Evolutionary conservation across 345 rosid species (phyloP).

Genomic region (Mallotus nudiflorus): DNA sequence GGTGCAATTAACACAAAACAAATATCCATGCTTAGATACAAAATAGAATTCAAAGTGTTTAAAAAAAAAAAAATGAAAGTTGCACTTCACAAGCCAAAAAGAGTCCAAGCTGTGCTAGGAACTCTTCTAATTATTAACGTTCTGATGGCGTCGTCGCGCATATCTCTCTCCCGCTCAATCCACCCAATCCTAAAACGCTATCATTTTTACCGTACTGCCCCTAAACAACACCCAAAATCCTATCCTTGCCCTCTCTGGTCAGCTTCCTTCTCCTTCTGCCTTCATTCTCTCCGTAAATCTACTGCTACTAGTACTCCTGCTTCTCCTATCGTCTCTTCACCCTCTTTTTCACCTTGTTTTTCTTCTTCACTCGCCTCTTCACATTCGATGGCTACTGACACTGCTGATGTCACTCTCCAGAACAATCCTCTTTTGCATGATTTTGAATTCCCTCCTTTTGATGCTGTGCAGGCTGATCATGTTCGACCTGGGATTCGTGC

Average conservation of each 20-base stretch:
- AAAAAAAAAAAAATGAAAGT: background rate
- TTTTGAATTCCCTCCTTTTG: slow-evolving; percentile 77
- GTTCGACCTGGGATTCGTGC: slow-evolving; percentile 79
- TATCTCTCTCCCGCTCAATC: slow-evolving; percentile 43
- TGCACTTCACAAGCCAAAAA: background rate
- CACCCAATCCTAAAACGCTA: slow-evolving; percentile 34
- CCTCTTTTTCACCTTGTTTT: slow-evolving; percentile 21
- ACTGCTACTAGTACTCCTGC: slow-evolving; percentile 8
- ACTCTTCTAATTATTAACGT: slow-evolving; percentile 13
- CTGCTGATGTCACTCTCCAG: slow-evolving; percentile 24
- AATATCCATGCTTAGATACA: no score
- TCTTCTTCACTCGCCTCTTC: slow-evolving; percentile 30
- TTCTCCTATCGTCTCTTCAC: slow-evolving; percentile 1
- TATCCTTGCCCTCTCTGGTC: slow-evolving; percentile 56
- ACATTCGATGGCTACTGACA: slow-evolving; percentile 37
- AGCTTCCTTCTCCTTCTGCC: slow-evolving; percentile 47
- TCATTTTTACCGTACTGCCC: slow-evolving; percentile 29
- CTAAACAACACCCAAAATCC: slow-evolving; percentile 33
- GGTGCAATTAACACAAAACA: no score
- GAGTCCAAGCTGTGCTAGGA: background rate
- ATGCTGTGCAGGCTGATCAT: slow-evolving; percentile 61
- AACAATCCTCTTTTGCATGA: slow-evolving; percentile 70
- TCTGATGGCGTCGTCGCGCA: slow-evolving; percentile 36
- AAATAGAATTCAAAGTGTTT: no score
- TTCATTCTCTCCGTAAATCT: slow-evolving; percentile 26